Percentiles rank a stretch among this genome's conserved stretches.
Conservation (phyloP, 129 eudicot species). For the Chrysanthemum makinoi region DNA sequence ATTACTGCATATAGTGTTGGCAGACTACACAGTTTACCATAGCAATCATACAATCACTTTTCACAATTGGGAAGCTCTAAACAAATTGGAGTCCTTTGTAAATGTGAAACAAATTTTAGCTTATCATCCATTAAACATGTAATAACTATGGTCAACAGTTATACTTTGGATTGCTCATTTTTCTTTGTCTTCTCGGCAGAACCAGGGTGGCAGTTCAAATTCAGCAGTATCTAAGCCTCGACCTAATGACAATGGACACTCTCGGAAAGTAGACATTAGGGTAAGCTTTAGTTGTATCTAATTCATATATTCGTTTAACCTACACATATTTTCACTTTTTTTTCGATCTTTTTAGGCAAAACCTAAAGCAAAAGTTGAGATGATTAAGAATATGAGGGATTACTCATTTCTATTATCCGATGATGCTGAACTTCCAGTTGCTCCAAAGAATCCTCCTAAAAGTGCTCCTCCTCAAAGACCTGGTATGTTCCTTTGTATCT, state of each 20-base stretch:
- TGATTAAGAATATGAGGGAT: conserved; percentile 76
- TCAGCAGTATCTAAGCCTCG: conserved; percentile 46
- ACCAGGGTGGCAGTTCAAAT: conserved; percentile 44
- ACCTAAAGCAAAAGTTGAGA: conserved; percentile 59
- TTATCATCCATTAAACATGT: not conserved
- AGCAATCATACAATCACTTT: not conserved
- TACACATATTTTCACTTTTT: conserved; percentile 5
- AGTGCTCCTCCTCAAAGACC: conserved; percentile 39
- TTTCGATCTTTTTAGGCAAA: conserved; percentile 37
- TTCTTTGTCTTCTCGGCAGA: conserved; percentile 29
- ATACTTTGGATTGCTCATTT: not conserved
- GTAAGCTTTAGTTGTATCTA: conserved; percentile 36
- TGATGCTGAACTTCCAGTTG: conserved; percentile 82
- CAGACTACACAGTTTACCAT: not conserved
- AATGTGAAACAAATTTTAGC: not conserved
- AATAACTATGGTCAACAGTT: not conserved
- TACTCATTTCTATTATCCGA: conserved; percentile 85
- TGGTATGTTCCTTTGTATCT: conserved; percentile 47
- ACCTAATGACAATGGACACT: conserved; percentile 27
- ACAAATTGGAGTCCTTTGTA: not conserved
- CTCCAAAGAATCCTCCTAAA: conserved; percentile 47
- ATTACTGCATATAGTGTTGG: not conserved
- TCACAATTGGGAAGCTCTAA: not conserved
- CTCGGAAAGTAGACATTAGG: conserved; percentile 35
- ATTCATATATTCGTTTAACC: not conserved